These are phyloP conservation scores for Neonectria ditissima DNA, from an alignment of 2,329 filamentous ascomycete genomes.

Conservation along the genomic window DNA sequence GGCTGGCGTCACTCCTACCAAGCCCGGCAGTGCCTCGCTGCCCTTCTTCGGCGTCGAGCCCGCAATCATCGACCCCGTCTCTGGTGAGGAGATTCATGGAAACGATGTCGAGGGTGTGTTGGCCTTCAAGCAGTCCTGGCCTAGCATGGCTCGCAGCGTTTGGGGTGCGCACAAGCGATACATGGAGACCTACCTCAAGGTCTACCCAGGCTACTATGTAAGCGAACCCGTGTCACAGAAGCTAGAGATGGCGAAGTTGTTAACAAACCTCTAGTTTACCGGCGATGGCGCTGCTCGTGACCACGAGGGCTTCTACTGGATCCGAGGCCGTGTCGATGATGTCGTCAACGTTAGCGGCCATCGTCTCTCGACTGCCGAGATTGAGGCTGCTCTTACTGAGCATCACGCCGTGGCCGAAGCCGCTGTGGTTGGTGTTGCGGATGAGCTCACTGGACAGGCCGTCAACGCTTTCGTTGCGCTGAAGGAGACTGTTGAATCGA, in stretches of 20 bases:
- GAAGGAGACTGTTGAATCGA: constrained; percentile 83
- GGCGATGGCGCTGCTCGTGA: constrained; percentile 95
- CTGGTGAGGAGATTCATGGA: constrained; percentile 90
- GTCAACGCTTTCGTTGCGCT: constrained; percentile 97
- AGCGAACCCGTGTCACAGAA: constrained; percentile 53
- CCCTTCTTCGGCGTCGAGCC: constrained; percentile 99
- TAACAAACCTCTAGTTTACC: constrained; percentile 72
- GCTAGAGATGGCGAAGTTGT: not conserved
- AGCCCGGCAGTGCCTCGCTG: constrained; percentile 93
- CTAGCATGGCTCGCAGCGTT: constrained; percentile 97
- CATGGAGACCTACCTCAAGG: constrained; percentile 98
- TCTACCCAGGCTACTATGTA: constrained; percentile 98
- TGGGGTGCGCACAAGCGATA: constrained; percentile 98
- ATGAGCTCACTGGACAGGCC: constrained; percentile 96
- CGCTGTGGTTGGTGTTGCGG: constrained; percentile 90
- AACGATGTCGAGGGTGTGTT: constrained; percentile 98
- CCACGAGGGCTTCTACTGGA: constrained; percentile 99
- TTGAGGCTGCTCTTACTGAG: constrained; percentile 96
- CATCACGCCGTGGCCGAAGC: constrained; percentile 91
- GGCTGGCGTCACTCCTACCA: constrained; percentile 93
- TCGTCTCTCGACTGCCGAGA: constrained; percentile 95
- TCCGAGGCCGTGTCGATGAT: constrained; percentile 96
- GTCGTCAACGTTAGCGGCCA: constrained; percentile 98
- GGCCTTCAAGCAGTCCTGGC: constrained; percentile 98
- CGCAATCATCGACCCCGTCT: constrained; percentile 95